Base-by-base conservation (phyloP, 1,139 yeast species). In the Keqinozyma sinolaborantium region DNA sequence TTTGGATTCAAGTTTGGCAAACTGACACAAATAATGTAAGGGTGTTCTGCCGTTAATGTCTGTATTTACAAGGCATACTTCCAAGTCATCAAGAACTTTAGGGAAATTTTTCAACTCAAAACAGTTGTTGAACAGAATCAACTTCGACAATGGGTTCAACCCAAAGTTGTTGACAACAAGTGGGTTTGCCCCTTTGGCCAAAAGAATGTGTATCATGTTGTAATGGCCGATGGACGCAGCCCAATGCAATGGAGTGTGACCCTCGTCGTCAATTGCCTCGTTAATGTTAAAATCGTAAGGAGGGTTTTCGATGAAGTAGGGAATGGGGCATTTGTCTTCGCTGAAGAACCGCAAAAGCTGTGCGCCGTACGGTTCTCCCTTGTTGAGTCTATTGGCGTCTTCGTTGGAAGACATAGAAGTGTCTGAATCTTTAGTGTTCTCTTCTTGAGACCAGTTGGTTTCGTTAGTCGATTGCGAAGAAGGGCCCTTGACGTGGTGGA, bases 191-290 rank as follows among this genome's bases (percentile, higher is more conserved):
- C 92, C 88, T 41, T 79, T 75, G 30, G 76, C 61, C 14, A 88
- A 56, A 16, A 92, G 59, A 14, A 86, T 62, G 43, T 82, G 85
- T 31, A 88, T 77, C 53, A 90, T 72, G 26, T 76, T 76, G 33
- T 79, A 61, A 44, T 84, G 81, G 6, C 96, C 97, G 69, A 92
- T 83, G 0, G 97, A 88, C 8, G 95, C 79, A 0, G 97, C 96
- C 98, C 98, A 92, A 55, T 92, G 97, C 42, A 92, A 72, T 1
- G 97, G 88, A 0, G 97, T 85, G 48, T 92, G 97, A 1, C 97
- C 97, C 56, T 92, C 97, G 44, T 86, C 95, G 50, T 92, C 98
- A 28, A 92, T 86, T 4, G 90, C 78, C 41, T 79, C 90, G 58
- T 90, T 86, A 41, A 88, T 79, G 47, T 87, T 82, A 47, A 87